phyloP scores from a whole-genome alignment of 352 stramenopile species.

The Globisporangium spiculum region DNA sequence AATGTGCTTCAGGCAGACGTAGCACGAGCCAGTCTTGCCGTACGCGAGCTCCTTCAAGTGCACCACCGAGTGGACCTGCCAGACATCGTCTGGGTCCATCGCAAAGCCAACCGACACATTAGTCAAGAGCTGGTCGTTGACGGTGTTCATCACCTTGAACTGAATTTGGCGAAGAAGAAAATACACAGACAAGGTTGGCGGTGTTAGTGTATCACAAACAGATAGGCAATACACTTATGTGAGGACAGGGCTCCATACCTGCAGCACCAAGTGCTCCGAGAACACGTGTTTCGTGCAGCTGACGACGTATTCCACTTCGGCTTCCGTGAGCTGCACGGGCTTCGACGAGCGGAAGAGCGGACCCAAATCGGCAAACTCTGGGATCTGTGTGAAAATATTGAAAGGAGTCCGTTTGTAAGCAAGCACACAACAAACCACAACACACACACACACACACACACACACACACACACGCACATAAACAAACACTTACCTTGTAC shows the following conservation, averaged over 20 bases:
- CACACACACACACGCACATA: neutral
- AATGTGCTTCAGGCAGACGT: conserved; percentile 90
- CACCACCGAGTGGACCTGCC: conserved; percentile 90
- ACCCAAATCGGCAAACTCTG: conserved; percentile 93
- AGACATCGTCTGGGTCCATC: conserved; percentile 90
- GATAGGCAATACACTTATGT: neutral
- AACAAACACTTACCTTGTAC: conserved; percentile 77
- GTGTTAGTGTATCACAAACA: neutral
- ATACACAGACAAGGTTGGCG: neutral
- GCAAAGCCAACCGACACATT: conserved; percentile 93
- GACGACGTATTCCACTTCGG: conserved; percentile 98
- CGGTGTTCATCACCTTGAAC: conserved; percentile 98
- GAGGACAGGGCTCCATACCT: conserved; percentile 31
- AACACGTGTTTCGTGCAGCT: conserved; percentile 98
- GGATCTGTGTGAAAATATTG: conserved; percentile 57
- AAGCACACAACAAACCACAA: neutral
- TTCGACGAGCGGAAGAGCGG: conserved; percentile 92
- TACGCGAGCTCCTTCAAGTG: conserved; percentile 88
- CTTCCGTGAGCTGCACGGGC: conserved; percentile 93
- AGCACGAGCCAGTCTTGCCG: conserved; percentile 92
- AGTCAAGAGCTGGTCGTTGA: conserved; percentile 96
- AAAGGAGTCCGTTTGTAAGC: conserved; percentile 6
- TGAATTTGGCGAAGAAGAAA: conserved; percentile 49
- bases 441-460: neutral
- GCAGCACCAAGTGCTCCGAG: conserved; percentile 92